Evolutionary conservation across 345 rosid species (phyloP), one percentile per base, ranked within the genome.

Genomic region (Salix koriyanagi): DNA sequence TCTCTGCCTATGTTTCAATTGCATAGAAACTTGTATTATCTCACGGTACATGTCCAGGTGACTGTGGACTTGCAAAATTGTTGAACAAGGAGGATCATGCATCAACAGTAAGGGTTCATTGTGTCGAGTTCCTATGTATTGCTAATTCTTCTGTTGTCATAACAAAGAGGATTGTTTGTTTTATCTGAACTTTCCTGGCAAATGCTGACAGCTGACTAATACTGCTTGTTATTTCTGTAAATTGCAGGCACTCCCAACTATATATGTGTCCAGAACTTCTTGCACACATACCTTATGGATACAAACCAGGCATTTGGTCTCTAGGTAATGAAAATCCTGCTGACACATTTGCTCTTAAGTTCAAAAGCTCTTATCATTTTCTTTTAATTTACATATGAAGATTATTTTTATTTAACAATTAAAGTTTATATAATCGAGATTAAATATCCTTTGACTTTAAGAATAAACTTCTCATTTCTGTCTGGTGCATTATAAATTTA

Each of bases 211-310:
- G 62, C 48, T 70, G 46, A 42, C 30, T 23, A 7, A 26, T 54
- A 37, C 10, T 25, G 64, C 9, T 8, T 48, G 26, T 44, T 50
- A 19, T 77, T 71, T 79, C n/a, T 65, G 23, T 74, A 88, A 89
- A 77, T 88, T 81, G 91, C 86, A 16, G 91, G 89, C 61, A 86
- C 91, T 39, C 89, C 91, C 10, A 88, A 84, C 72, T 86, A 88
- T 74, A 86, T 88, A 86, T 88, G 89, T 88, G 89, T 72, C 91
- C 89, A 7, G 91, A 88, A 82, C 89, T 88, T 78, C 91, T 88
- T 74, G 91, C 89, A 11, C 86, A 88, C 70, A 83, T 88, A 74
- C 91, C 91, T 19, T 86, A 88, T 64, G 91, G 91, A 75, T 88
- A 86, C 76, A 88, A 88, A 70, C 84, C 91, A 1, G 91, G 86